Base-by-base conservation (phyloP, 169 alveolate species). In the Cryptosporidium ubiquitum region DNA sequence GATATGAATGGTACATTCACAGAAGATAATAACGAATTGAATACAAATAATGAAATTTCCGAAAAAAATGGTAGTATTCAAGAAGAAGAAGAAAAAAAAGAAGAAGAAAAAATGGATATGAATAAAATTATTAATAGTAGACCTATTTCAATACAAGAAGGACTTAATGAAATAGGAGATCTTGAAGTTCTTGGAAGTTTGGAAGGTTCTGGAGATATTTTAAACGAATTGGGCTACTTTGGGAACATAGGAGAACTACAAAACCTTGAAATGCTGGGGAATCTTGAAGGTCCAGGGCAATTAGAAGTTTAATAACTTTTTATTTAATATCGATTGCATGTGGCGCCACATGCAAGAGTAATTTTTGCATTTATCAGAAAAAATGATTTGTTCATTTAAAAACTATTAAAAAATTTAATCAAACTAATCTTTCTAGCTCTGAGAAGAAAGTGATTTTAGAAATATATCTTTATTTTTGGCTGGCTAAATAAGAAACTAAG, bases 221-320 rank as follows among this genome's bases (percentile, higher is more conserved):
- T 64, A 2, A 37, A 64, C n/a, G 51, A 64, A 33, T 35, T 64
- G 39, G 71, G 71, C 2, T 64, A 64, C 39, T 64, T 64, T n/a
- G 71, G 71, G 10, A 64, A 64, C 39, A 33, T 64, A 10, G 71
- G 71, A 33, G 71, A 64, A 3, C 71, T 64, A 6, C 29, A 33
- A 29, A 37, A 64, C 29, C 23, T 64, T 14, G 52, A 33, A 33
- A 64, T 64, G 51, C 51, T 64, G 40, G 71, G n/a, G 10, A 64
- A 64, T 14, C 71, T 64, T 18, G 18, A 64, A 6, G 71, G 71
- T 0, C 31, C 29, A 7, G 71, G 71, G 2, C 40, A 37, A 33
- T 1, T 64, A 3, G 42, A 1, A 29, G 71, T 64, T 64, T 64
- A 37, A 33, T 7, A 33, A 31, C 10, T 58, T 58, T 20, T 9